Evolutionary conservation across 1,139 yeast genomes (phyloP), one percentile per base, ranked within the genome.

Genomic region (Suhomyces wounanorum): DNA sequence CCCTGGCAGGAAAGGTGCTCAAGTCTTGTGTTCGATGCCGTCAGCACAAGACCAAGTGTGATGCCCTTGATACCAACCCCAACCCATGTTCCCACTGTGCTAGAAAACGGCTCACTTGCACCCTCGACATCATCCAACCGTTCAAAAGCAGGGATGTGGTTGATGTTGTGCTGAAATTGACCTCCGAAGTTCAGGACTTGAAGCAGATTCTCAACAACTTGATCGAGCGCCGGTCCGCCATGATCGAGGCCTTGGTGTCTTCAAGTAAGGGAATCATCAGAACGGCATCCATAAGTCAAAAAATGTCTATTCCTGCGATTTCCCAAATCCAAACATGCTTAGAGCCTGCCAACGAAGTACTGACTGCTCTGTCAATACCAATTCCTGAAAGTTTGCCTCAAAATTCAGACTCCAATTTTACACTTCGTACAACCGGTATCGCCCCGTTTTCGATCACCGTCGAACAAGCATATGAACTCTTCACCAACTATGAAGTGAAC

Each of bases 21-120:
- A 82, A 83, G 57, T 79, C 87, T 11, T 85, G 90, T 62, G 72
- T 78, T 4, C 68, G 87, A 41, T 85, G 90, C 63, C 73, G 89
- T 43, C 80, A 79, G 59, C 86, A 83, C 58, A 85, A 85, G 64
- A 83, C 85, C 23, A 81, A 78, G 57, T 85, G 89, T 65, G 85
- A 84, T 60, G 86, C 86, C 11, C 59, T 66, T 8, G 59, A 62
- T 18, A 77, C 81, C 23, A 67, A 73, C 42, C 89, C 89, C 2
- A 61, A 66, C 28, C 81, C 87, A 0, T 85, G 90, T 60, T 65
- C 85, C 3, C 77, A 81, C 28, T 85, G 90, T 63, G 57, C 70
- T 13, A 81, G 79, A 61, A 75, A 77, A 52, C 79, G 79, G 25
- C 59, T 78, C 16, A 65, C 68, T 40, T 85, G 90, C 59, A 75